Conservation (phyloP, 352 stramenopile species). For the Pseudoperonospora humuli region DNA sequence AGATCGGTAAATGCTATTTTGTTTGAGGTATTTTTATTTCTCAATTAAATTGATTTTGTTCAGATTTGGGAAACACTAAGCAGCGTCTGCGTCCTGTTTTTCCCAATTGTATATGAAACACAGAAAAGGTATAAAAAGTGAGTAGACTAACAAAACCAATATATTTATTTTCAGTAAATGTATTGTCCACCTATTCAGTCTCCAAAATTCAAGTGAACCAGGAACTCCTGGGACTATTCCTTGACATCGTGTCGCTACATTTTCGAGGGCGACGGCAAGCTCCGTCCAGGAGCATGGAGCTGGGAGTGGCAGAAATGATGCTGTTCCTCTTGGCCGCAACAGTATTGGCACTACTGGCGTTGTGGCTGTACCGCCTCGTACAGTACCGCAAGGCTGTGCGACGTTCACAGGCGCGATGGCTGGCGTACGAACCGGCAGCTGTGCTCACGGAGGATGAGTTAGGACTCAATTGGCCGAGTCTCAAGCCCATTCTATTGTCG, state of each 20-base stretch:
- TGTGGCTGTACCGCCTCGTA: conserved; percentile 55
- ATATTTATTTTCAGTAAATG: no score
- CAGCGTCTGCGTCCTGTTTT: no score
- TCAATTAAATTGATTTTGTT: no score
- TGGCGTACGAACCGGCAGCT: conserved; percentile 36
- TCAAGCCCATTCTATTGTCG: conserved; percentile 53
- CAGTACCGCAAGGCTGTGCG: conserved; percentile 52
- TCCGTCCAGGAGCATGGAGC: conserved; percentile 28
- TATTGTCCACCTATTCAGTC: no score
- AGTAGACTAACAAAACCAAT: no score
- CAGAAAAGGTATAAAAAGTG: no score
- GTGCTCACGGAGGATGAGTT: conserved; percentile 25
- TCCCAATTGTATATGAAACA: no score
- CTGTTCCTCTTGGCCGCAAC: conserved; percentile 33
- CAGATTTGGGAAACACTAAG: no score
- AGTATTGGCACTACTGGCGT: conserved; percentile 28
- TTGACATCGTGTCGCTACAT: conserved; percentile 17
- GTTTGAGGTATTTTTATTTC: no score
- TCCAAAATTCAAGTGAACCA: no score
- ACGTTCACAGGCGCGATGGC: conserved; percentile 58
- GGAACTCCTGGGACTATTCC: no score
- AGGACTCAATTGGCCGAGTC: conserved; percentile 39
- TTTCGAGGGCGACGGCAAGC: conserved; percentile 20
- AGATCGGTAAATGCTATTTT: no score
- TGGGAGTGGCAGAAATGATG: conserved; percentile 32